Percentiles rank a stretch among this genome's conserved stretches.
Conservation (phyloP, 1,284 basidiomycete genomes). For the Tilletiaria anomala region DNA sequence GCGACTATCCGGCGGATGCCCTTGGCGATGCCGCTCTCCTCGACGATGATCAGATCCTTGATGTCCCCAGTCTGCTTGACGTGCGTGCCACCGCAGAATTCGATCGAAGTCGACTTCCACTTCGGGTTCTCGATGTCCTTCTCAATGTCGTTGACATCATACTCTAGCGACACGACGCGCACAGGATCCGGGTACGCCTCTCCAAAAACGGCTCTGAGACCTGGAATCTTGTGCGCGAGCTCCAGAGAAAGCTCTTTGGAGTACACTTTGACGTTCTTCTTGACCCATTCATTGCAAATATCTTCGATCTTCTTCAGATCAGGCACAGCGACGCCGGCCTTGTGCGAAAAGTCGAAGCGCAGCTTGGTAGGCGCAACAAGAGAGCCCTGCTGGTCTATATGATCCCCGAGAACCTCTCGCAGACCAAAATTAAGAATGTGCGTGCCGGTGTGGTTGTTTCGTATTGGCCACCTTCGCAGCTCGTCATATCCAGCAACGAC, state of each 20-base stretch:
- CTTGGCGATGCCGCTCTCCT: slow-evolving; percentile 95
- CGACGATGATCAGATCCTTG: slow-evolving; percentile 81
- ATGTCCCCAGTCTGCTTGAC: slow-evolving; percentile 90
- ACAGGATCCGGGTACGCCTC: slow-evolving; percentile 97
- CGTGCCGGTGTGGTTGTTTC: slow-evolving; percentile 96
- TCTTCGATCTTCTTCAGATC: slow-evolving; percentile 73
- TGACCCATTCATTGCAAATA: slow-evolving; percentile 77
- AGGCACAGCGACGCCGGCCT: slow-evolving; percentile 58
- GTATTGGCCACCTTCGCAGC: slow-evolving; percentile 71
- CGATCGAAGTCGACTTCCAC: slow-evolving; percentile 79
- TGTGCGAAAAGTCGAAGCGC: slow-evolving; percentile 97
- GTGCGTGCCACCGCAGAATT: slow-evolving; percentile 97
- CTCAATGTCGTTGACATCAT: slow-evolving; percentile 68
- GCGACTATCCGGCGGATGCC: slow-evolving; percentile 88
- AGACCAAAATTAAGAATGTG: slow-evolving; percentile 93
- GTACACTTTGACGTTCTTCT: slow-evolving; percentile 71
- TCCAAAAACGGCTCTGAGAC: slow-evolving; percentile 89
- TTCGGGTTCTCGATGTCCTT: slow-evolving; percentile 71
- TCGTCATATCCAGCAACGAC: slow-evolving; percentile 64
- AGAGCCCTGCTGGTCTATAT: slow-evolving; percentile 95
- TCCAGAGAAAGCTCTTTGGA: slow-evolving; percentile 74
- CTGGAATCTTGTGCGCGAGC: slow-evolving; percentile 71
- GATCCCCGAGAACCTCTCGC: slow-evolving; percentile 84
- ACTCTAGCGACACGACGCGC: slow-evolving; percentile 79
- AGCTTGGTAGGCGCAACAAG: slow-evolving; percentile 88